These are phyloP conservation scores for Phytophthora fragariae DNA, from an alignment of 352 stramenopile species.

Conservation along the genomic window DNA sequence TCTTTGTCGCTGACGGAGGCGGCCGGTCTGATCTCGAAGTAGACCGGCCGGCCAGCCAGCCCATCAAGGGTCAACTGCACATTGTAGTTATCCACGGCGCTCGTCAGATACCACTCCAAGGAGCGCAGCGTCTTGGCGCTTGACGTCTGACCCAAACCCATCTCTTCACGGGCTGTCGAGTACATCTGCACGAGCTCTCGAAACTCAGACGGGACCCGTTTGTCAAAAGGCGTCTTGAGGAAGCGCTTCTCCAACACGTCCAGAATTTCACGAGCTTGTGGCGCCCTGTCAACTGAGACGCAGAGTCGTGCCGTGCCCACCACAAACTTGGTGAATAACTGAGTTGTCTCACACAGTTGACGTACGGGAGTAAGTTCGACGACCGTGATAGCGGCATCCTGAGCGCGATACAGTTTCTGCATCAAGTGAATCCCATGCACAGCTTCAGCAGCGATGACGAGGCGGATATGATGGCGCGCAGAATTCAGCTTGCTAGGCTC, in stretches of 20 bases:
- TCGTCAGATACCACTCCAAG: neutral
- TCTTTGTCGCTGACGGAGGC: neutral
- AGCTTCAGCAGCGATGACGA: neutral
- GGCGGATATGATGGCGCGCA: neutral
- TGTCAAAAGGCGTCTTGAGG: neutral
- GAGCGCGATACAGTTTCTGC: neutral
- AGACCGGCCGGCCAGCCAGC: neutral
- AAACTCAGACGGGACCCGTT: neutral
- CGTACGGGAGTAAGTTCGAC: neutral
- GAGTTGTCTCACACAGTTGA: neutral
- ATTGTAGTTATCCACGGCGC: neutral
- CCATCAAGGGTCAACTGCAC: neutral
- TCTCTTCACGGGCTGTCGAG: neutral
- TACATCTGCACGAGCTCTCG: neutral
- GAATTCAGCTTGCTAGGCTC: neutral
- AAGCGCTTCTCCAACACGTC: neutral
- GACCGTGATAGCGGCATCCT: neutral
- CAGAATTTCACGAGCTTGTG: neutral
- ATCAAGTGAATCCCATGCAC: neutral
- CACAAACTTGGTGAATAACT: neutral
- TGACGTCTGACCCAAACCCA: neutral
- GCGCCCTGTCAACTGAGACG: neutral
- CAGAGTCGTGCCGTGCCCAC: neutral
- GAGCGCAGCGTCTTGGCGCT: neutral
- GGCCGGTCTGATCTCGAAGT: neutral